Base-by-base conservation (phyloP, 1,284 basidiomycete genomes). In the Leccinum solheimii region DNA sequence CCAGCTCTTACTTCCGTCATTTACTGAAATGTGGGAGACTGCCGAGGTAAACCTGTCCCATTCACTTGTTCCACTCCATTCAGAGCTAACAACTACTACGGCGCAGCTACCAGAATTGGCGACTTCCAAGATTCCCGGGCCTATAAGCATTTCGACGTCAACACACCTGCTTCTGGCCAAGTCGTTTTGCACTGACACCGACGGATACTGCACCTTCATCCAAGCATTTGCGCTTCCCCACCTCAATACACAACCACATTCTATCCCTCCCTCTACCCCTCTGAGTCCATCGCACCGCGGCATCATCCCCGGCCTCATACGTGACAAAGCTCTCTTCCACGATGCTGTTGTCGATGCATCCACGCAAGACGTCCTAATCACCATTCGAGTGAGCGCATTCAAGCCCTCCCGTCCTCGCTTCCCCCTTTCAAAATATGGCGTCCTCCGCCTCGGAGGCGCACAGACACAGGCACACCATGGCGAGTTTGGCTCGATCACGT, bases 121-220 rank as follows among this genome's bases (percentile, higher is more conserved):
- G 6, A 5, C 30, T 3, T 16, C 19, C 16, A 26, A 30, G 1
- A 51, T 54, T 3, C 55, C 50, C 10, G 8, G 26, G 5, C 52
- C 56, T 1, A 30, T 23, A 30, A 51, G 43, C 19, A 54, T 71
- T 27, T 69, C 66, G 11, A 68, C 68, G 6, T 71, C 66, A 16
- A 68, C 67, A 1, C 69, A 68, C 43, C 40, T 71, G 5, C 5
- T 71, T 2, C 27, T 71, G 3, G 50, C 57, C 2, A 19, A 14
- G 23, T 66, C 60, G 7, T 56, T 56, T 32, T 58, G 50, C 45
- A 43, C 54, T 10, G 9, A 5, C 21, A 2, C 19, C 21, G 1
- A 26, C 2, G 60, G 65, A 10, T 67, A 59, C 62, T 14, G 16
- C 27, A 59, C 65, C 3, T 58, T 52, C 55, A 14, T 69, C 26